Percentiles rank a stretch among this genome's conserved stretches.
These are phyloP conservation scores for Oryza australiensis DNA, from an alignment of 176 grass and related monocot species.

Conservation along the genomic window DNA sequence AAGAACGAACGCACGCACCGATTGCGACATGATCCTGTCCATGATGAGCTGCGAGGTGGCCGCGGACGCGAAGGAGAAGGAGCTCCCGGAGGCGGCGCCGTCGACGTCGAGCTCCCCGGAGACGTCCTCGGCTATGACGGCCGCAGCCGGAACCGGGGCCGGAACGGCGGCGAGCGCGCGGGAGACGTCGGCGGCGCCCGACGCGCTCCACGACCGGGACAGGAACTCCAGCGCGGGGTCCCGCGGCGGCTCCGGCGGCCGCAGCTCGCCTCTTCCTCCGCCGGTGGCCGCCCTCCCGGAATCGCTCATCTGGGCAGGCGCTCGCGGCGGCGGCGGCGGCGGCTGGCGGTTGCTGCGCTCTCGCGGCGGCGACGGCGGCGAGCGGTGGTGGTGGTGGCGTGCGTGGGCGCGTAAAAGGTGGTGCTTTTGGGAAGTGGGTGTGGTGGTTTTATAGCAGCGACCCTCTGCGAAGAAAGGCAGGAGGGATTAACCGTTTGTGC, in stretches of 20 bases:
- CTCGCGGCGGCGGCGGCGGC: background rate
- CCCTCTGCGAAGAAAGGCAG: background rate
- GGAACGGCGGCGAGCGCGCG: slow-evolving; percentile 37
- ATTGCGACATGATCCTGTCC: slow-evolving; percentile 88
- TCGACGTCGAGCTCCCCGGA: slow-evolving; percentile 59
- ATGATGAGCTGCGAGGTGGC: slow-evolving; percentile 90
- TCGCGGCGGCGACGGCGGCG: background rate
- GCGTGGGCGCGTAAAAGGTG: slow-evolving; percentile 23
- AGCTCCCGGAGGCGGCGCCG: slow-evolving; percentile 46
- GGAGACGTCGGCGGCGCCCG: slow-evolving; percentile 58
- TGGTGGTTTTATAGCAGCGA: slow-evolving; percentile 43
- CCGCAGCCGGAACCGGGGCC: background rate
- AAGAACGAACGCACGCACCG: slow-evolving; percentile 44
- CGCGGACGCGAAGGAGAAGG: slow-evolving; percentile 92
- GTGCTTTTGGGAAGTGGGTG: slow-evolving; percentile 28
- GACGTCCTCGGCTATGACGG: slow-evolving; percentile 52
- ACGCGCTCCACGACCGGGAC: slow-evolving; percentile 85
- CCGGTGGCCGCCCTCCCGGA: slow-evolving; percentile 1
- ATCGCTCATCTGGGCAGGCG: background rate
- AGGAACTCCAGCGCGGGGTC: slow-evolving; percentile 91
- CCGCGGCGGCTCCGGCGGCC: slow-evolving; percentile 48
- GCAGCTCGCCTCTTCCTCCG: background rate
- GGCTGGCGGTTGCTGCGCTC: background rate
- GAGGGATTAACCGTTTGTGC: background rate
- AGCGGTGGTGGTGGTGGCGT: background rate